Evolutionary conservation across 2,329 filamentous ascomycete genomes (phyloP).

Genomic region (Daldinia sp.): DNA sequence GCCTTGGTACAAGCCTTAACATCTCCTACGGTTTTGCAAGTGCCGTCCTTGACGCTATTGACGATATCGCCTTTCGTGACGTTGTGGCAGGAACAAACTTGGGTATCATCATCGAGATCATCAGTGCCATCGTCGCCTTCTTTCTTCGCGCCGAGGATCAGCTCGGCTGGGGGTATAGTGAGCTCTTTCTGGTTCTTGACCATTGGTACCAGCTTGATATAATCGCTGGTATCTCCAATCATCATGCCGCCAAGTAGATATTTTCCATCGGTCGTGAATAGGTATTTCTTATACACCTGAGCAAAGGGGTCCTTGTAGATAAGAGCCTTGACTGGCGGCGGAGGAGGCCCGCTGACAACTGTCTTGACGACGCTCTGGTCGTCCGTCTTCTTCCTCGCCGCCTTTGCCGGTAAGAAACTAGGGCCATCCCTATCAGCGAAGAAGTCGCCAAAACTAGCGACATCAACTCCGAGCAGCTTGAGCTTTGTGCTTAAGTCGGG

Average conservation of each 20-base stretch:
- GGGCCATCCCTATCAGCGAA: constrained; percentile 90
- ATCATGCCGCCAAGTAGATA: constrained; percentile 96
- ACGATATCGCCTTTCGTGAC: constrained; percentile 87
- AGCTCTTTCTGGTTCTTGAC: constrained; percentile 86
- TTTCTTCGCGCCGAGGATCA: constrained; percentile 83
- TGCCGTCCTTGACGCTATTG: constrained; percentile 77
- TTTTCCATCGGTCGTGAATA: constrained; percentile 91
- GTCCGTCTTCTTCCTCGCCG: constrained; percentile 57
- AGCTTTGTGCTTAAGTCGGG: constrained; percentile 93
- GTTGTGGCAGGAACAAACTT: constrained; percentile 94
- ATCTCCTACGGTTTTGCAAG: constrained; percentile 83
- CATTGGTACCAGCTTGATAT: constrained; percentile 88
- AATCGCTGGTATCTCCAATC: constrained; percentile 93
- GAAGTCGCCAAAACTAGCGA: constrained; percentile 93
- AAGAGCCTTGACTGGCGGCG: constrained; percentile 78
- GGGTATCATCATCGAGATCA: constrained; percentile 85
- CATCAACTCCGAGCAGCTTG: constrained; percentile 89
- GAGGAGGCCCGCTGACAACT: constrained; percentile 62
- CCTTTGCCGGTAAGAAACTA: constrained; percentile 75
- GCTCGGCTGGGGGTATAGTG: constrained; percentile 81
- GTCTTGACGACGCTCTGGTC: constrained; percentile 57
- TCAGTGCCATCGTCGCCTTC: constrained; percentile 79
- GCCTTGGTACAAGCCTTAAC: constrained; percentile 93
- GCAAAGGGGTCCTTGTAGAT: constrained; percentile 91
- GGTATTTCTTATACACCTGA: constrained; percentile 92